Conservation (phyloP, 1,284 basidiomycete species). For the Ceratobasidium sp. region DNA sequence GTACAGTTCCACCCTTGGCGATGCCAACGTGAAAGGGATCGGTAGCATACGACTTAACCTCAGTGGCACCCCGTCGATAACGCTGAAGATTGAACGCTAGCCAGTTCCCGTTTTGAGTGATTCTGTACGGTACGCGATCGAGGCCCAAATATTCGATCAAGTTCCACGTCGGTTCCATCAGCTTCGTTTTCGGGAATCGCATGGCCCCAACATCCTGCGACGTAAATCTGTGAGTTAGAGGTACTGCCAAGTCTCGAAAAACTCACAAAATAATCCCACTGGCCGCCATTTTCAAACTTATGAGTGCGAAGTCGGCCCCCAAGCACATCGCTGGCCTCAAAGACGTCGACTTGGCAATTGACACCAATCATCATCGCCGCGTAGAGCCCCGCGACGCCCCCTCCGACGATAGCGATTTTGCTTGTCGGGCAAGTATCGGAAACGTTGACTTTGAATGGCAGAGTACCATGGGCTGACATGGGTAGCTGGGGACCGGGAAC, state of each 20-base stretch:
- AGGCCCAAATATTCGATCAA: conserved; percentile 38
- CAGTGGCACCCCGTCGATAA: neutral
- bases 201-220: conserved; percentile 49
- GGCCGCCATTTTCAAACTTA: neutral
- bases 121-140: neutral
- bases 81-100: neutral
- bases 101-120: neutral
- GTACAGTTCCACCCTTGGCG: neutral
- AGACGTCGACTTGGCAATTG: neutral
- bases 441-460: no score
- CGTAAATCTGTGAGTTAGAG: neutral
- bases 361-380: neutral
- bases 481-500: no score
- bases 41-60: neutral
- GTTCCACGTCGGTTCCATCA: conserved; percentile 47
- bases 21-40: neutral
- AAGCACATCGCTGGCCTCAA: neutral
- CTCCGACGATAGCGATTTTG: neutral
- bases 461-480: no score
- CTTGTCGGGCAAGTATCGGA: no score
- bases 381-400: neutral
- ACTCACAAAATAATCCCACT: conserved; percentile 17
- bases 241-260: neutral
- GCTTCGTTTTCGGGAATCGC: conserved; percentile 47
- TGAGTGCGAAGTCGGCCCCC: conserved; percentile 10